Conservation (phyloP, 2,329 filamentous ascomycete species). For the Botrytis fabae region DNA sequence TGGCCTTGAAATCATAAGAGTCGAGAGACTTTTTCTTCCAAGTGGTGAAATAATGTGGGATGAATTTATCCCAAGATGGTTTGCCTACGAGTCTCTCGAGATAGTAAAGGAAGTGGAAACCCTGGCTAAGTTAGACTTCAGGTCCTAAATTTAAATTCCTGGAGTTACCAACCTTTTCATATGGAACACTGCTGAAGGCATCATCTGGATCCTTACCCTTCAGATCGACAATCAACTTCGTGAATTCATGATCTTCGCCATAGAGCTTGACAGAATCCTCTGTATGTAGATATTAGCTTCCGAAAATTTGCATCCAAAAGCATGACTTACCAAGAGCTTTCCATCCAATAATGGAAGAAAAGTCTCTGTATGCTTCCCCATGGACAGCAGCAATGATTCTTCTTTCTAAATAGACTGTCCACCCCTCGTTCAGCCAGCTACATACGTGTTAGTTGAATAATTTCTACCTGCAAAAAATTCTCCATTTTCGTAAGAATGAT, state of each 20-base stretch:
- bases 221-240: constrained; percentile 83
- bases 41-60: constrained; percentile 87
- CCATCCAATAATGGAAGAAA: constrained; percentile 96
- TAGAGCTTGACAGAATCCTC: constrained; percentile 77
- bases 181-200: constrained; percentile 87
- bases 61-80: constrained; percentile 90
- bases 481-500: background rate
- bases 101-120: constrained; percentile 90
- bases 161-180: constrained; percentile 66
- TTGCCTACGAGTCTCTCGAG: constrained; percentile 84
- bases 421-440: constrained; percentile 74
- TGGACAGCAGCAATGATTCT: constrained; percentile 76
- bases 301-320: background rate
- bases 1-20: constrained; percentile 90
- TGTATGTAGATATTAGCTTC: constrained; percentile 32
- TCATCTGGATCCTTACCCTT: constrained; percentile 94
- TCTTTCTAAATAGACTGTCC: constrained; percentile 93
- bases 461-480: background rate
- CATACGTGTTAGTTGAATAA: background rate
- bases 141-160: background rate
- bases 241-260: constrained; percentile 86
- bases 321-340: constrained; percentile 55
- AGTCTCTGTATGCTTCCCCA: constrained; percentile 83
- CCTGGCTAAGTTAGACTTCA: constrained; percentile 42
- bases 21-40: constrained; percentile 87